Conservation (phyloP, 345 rosid species). For the Ceriops decandra region DNA sequence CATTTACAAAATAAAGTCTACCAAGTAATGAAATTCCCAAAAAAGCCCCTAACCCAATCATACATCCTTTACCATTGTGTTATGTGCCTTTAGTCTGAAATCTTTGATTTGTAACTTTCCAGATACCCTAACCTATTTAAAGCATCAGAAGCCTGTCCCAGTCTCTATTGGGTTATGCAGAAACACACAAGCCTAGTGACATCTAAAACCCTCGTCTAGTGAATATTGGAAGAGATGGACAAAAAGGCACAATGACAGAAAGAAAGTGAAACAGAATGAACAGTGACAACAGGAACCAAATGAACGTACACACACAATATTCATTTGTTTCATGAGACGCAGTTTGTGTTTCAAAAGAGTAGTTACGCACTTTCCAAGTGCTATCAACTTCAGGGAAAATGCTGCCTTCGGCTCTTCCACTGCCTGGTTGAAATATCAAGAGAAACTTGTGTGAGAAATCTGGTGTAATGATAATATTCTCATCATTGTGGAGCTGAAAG, state of each 20-base stretch:
- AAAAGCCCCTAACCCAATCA: too few species aligned
- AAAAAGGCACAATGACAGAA: background rate
- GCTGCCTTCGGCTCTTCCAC: conserved; percentile 52
- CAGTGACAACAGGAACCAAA: background rate
- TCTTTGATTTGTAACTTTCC: background rate
- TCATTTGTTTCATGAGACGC: too few species aligned
- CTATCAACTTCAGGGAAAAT: conserved; percentile 98
- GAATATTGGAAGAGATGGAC: background rate
- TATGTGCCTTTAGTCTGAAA: background rate
- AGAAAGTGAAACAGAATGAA: background rate
- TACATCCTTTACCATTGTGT: background rate
- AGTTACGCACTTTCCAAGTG: conserved; percentile 76
- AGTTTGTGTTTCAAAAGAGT: conserved; percentile 1
- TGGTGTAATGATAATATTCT: background rate
- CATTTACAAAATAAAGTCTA: too few species aligned
- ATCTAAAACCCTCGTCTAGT: background rate
- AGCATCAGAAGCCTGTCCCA: background rate
- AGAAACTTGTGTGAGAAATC: conserved; percentile 16
- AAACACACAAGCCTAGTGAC: background rate
- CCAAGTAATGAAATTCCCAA: too few species aligned
- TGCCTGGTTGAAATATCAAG: conserved; percentile 36
- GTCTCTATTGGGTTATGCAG: background rate
- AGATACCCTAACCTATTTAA: background rate
- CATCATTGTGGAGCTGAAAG: too few species aligned
- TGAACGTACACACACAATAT: background rate